phyloP scores from a whole-genome alignment of 768 basidiomycete genomes.

The Tricholoma hemisulphureum region DNA sequence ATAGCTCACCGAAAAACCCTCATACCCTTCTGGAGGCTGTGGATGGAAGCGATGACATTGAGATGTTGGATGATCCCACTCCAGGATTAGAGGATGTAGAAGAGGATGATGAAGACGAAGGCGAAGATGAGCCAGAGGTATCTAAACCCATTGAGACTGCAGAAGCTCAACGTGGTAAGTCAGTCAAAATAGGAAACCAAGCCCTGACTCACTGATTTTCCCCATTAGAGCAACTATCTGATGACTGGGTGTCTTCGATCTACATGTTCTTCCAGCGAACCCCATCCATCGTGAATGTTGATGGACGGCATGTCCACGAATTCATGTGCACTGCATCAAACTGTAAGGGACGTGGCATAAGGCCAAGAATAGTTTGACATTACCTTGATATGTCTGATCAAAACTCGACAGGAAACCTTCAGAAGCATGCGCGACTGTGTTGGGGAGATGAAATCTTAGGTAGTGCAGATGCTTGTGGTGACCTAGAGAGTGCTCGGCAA shows the following conservation, averaged over 20 bases:
- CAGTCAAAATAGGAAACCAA: too few species aligned
- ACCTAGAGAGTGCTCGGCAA: constrained; percentile 5
- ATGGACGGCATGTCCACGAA: constrained; percentile 19
- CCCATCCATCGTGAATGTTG: constrained; percentile 1
- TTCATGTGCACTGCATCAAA: constrained; percentile 25
- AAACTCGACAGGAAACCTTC: constrained; percentile 29
- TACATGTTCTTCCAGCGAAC: background rate
- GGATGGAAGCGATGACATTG: too few species aligned
- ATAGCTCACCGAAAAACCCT: background rate
- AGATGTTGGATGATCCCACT: too few species aligned
- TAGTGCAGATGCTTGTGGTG: constrained; percentile 10
- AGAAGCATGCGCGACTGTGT: constrained; percentile 27
- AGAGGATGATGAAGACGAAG: too few species aligned
- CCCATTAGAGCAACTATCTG: too few species aligned
- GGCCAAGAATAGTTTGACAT: constrained; percentile 8
- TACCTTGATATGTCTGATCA: constrained; percentile 33
- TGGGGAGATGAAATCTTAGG: constrained; percentile 26
- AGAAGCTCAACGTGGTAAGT: background rate
- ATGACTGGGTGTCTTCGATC: too few species aligned
- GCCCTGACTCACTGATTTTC: too few species aligned
- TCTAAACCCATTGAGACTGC: background rate
- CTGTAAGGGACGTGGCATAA: too few species aligned
- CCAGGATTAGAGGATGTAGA: too few species aligned
- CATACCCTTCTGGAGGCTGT: background rate
- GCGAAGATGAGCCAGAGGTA: too few species aligned